phyloP scores from a whole-genome alignment of 75 land plant genomes.

The Larix kaempferi region DNA sequence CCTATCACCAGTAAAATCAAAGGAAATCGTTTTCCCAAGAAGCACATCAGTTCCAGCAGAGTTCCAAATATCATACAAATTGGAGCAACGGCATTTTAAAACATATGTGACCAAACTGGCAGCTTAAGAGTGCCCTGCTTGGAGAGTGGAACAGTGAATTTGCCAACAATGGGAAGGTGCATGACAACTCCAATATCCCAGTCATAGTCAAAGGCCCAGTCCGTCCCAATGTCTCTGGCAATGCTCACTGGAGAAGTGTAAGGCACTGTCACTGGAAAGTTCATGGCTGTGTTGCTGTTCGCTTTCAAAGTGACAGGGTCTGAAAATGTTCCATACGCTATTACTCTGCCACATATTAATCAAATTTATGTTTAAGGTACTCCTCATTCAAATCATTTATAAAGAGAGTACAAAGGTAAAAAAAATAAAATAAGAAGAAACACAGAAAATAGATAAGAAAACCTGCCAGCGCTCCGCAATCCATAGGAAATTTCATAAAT shows the following conservation, averaged over 20 bases:
- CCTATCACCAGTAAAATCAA: too few relatives aligned
- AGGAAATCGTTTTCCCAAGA: too few relatives aligned
- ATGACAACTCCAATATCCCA: conserved; percentile 45
- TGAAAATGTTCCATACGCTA: conserved; percentile 55
- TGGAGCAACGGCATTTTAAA: conserved; percentile 6
- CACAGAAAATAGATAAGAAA: neutral
- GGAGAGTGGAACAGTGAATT: conserved; percentile 72
- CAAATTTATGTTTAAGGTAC: too few relatives aligned
- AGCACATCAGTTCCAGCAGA: too few relatives aligned
- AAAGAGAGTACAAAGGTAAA: neutral
- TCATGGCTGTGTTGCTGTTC: conserved; percentile 41
- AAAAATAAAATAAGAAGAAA: neutral
- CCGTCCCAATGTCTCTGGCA: conserved; percentile 58
- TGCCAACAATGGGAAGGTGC: conserved; percentile 68
- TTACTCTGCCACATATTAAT: conserved; percentile 36
- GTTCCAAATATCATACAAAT: too few relatives aligned
- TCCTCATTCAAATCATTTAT: too few relatives aligned
- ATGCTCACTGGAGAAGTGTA: conserved; percentile 52
- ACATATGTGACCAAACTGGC: conserved; percentile 64
- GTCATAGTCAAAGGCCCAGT: conserved; percentile 87
- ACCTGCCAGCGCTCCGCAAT: conserved; percentile 70
- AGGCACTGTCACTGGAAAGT: conserved; percentile 50
- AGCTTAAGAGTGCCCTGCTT: conserved; percentile 69
- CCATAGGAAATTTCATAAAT: conserved; percentile 73
- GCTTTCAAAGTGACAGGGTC: conserved; percentile 71